Base-by-base conservation (phyloP, 768 basidiomycete species). In the Termitomyces sp. region DNA sequence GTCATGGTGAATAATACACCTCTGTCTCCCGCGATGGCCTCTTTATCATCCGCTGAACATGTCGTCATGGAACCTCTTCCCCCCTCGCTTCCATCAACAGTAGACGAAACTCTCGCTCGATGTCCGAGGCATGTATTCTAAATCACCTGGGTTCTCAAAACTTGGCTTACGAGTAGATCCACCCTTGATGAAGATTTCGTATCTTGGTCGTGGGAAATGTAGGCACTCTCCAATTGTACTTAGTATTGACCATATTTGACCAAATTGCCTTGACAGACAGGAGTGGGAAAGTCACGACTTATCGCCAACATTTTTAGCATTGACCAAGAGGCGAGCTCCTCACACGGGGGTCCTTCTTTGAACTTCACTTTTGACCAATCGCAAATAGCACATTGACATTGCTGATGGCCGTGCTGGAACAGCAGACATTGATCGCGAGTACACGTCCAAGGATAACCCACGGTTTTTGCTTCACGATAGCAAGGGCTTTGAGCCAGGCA, bases 131-230 rank as follows among this genome's bases (percentile, higher is more conserved):
- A 31, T 8, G 55, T 34, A n/a, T 8, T 6, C 17, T 45, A 40
- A 55, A n/a, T n/a, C 17, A 0, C 15, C 5, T 42, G 15, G 7
- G n/a, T 42, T 57, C n/a, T 34, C 15, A 5, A 5, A 36, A 37
- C 11, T 17, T 52, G 4, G 12, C 43, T 53, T 43, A 52, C 34
- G 52, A 10, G 10, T 20, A 36, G 46, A 29, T 34, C 40, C 5
- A 20, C 25, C 10, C 31, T 8, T 59, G 10, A 25, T 20, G 17
- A 37, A 59, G 58, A n/a, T 59, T 59, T 32, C 48, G 58, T 32
- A 53, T 51, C 5, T 32, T 60, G 3, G 50, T 60, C 25, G 59
- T 60, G 36, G 59, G 59, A 34, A 60, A 60, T 46, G 59, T 60
- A 5, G 9, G 59, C 12, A 20, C 43, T 11, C 25, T 45, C 11